phyloP scores from a whole-genome alignment of 371 early-diverging fungal genomes.

The Mucor piriformis region DNA sequence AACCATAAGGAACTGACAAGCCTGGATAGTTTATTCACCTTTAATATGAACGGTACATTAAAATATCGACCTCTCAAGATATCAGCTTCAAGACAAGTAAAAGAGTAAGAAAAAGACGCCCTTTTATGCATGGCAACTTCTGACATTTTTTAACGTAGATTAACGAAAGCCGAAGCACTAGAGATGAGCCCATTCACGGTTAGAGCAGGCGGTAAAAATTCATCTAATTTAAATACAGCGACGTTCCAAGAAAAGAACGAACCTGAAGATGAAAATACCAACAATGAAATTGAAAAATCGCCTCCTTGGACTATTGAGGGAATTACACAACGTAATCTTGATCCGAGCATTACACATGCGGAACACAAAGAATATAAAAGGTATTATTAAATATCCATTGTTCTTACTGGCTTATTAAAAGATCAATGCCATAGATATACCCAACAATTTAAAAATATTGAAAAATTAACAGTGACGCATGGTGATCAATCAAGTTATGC shows the following conservation, averaged over 20 bases:
- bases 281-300: conserved; percentile 26
- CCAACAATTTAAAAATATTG: conserved; percentile 51
- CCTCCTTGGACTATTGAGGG: conserved; percentile 54
- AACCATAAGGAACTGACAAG: conserved; percentile 73
- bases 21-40: conserved; percentile 76
- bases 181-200: conserved; percentile 61
- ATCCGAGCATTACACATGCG: conserved; percentile 54
- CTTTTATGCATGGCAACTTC: background rate
- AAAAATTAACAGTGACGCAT: conserved; percentile 36
- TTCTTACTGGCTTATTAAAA: too few relatives aligned
- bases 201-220: conserved; percentile 13
- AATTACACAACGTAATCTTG: conserved; percentile 53
- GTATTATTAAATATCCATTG: too few relatives aligned
- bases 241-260: conserved; percentile 12
- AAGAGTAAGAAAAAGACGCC: conserved; percentile 20
- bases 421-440: too few relatives aligned
- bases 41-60: conserved; percentile 83
- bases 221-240: background rate
- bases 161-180: conserved; percentile 37
- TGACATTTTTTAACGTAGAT: conserved; percentile 6
- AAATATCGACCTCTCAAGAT: conserved; percentile 57
- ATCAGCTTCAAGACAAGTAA: conserved; percentile 21
- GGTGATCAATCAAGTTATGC: conserved; percentile 25
- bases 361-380: conserved; percentile 65
- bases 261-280: conserved; percentile 23